A percentile compares a stretch with the other conserved stretches of the same genome.
Conservation (phyloP, 2,329 filamentous ascomycete genomes). For the Pestalotiopsis sp. region DNA sequence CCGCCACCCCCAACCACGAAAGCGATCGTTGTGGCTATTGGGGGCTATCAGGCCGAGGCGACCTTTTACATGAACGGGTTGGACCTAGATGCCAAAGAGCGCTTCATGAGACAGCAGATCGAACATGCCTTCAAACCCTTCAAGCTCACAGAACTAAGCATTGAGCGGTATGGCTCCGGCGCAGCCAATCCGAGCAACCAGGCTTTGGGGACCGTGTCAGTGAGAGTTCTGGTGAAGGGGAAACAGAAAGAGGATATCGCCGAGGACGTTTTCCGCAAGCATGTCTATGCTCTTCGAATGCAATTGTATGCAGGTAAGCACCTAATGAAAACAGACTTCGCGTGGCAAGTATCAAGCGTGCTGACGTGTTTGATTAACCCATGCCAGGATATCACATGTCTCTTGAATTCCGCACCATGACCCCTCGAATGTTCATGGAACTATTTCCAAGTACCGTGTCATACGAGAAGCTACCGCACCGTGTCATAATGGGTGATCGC, state of each 20-base stretch:
- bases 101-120: constrained; percentile 24
- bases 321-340: no score
- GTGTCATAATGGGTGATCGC: constrained; percentile 13
- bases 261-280: constrained; percentile 27
- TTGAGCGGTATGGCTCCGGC: constrained; percentile 28
- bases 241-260: constrained; percentile 28
- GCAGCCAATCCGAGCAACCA: constrained; percentile 30
- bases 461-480: constrained; percentile 2
- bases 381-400: constrained; percentile 39
- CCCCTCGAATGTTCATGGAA: constrained; percentile 44
- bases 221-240: constrained; percentile 26
- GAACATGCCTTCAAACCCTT: constrained; percentile 23
- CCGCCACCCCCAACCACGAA: constrained; percentile 20
- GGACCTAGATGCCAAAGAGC: constrained; percentile 13
- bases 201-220: constrained; percentile 32
- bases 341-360: neutral
- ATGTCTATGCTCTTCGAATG: constrained; percentile 40
- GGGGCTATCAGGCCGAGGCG: constrained; percentile 13
- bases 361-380: neutral
- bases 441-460: constrained; percentile 38
- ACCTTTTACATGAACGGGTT: constrained; percentile 8
- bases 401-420: constrained; percentile 44
- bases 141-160: constrained; percentile 37
- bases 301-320: constrained; percentile 38
- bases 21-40: constrained; percentile 2